Conservation (phyloP, 495 filamentous ascomycete species). For the Xeromyces bisporus region DNA sequence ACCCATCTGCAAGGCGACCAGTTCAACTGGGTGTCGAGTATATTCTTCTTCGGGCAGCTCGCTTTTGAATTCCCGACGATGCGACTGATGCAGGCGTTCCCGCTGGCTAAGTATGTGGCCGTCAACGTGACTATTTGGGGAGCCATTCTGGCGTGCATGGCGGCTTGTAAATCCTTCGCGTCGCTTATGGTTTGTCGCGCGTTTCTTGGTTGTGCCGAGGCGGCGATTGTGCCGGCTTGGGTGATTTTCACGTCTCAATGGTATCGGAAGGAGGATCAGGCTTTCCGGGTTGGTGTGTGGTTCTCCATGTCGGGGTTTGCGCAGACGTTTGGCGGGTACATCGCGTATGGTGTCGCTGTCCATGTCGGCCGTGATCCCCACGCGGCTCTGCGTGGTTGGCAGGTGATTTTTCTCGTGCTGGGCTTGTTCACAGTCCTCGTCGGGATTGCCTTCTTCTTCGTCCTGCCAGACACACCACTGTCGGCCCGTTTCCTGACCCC, state of each 20-base stretch:
- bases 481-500: conserved; percentile 39
- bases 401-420: conserved; percentile 42
- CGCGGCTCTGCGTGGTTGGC: conserved; percentile 32
- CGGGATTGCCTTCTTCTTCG: conserved; percentile 35
- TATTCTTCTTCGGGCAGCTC: conserved; percentile 28
- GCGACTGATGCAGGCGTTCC: conserved; percentile 27
- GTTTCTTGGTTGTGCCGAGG: conserved; percentile 45
- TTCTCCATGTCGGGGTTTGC: conserved; percentile 36
- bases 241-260: conserved; percentile 29
- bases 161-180: conserved; percentile 28
- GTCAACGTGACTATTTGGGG: conserved; percentile 36
- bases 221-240: conserved; percentile 37
- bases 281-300: conserved; percentile 31
- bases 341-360: conserved; percentile 40
- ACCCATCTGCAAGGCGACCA: conserved; percentile 20
- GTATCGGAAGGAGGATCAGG: conserved; percentile 37
- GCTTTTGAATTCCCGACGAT: conserved; percentile 27
- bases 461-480: conserved; percentile 44
- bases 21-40: conserved; percentile 26
- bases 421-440: conserved; percentile 36
- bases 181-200: conserved; percentile 27
- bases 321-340: conserved; percentile 36
- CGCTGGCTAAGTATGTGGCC: conserved; percentile 34
- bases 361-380: conserved; percentile 8
- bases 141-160: conserved; percentile 36